Base-by-base conservation (phyloP, 108 stramenopile species). In the Skeletonema marinoi region DNA sequence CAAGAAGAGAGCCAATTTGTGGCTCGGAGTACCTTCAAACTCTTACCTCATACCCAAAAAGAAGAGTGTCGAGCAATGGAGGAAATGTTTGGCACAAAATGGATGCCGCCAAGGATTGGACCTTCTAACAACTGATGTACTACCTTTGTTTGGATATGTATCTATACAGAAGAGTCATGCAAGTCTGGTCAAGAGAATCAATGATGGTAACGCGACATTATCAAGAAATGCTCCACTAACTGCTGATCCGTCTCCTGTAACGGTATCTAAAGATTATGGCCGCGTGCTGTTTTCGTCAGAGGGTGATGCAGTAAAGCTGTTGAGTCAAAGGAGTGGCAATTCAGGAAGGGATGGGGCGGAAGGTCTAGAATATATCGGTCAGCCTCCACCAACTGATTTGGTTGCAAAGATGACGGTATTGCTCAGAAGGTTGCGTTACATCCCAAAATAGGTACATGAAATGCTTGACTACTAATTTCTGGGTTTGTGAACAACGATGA, bases 271-370 rank as follows among this genome's bases (percentile, higher is more conserved):
- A 70, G 33, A 77, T 5, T 77, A 70, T 41, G 76, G 76, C 6
- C 76, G 66, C 48, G 68, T 77, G 30, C 32, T 77, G 29, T 77
- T 77, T 32, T 77, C 76, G 4, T 77, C 75, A 1, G 75, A 77
- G 41, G 35, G 60, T 36, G 62, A 36, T 50, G 75, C 68, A 3
- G 39, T 77, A 16, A 50, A 50, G 6, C 17, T 50, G 48, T 17
- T 50, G 25, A 7, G 54, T 10, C 21, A 25, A 25, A 56, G 54
- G 9, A 56, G 29, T 56, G 21, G 25, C 25, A 21, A 10, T 21
- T 56, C 21, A 25, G 54, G 2, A 25, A 10, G 9, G 9, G 21
- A 29, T 56, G 17, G 4, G 7, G 16, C 44, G 16, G 16, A 46
- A 46, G 44, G 44, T 3, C 16, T 5, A 46, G 44, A 46, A n/a